Percentiles rank a stretch among this genome's conserved stretches.
Conservation (phyloP, 495 filamentous ascomycete species). For the Hypoxylon rickii region DNA sequence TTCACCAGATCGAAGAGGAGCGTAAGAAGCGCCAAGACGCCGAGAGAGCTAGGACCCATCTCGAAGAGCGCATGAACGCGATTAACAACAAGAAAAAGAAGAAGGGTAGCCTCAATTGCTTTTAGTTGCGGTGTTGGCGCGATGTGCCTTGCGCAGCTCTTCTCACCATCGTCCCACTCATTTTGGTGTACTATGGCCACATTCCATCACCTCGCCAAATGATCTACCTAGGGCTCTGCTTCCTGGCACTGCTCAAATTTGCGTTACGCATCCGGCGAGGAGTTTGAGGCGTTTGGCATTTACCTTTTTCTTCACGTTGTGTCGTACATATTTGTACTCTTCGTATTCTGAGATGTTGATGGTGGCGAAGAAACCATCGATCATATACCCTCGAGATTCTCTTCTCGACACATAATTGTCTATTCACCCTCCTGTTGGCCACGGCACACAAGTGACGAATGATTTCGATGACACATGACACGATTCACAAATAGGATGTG, state of each 20-base stretch:
- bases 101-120: conserved; percentile 95
- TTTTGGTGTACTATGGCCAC: conserved; percentile 3
- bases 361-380: conserved; percentile 6
- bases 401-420: conserved; percentile 20
- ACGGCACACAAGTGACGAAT: conserved; percentile 25
- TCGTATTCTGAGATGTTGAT: conserved; percentile 4
- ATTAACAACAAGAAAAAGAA: conserved; percentile 92
- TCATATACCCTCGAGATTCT: conserved; percentile 18
- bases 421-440: conserved; percentile 5
- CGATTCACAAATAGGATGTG: conserved; percentile 28
- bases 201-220: conserved; percentile 5
- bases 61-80: conserved; percentile 94
- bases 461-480: conserved; percentile 32
- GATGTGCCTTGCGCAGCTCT: conserved; percentile 2
- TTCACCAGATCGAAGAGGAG: conserved; percentile 95
- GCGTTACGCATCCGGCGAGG: conserved; percentile 25
- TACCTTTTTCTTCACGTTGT: conserved; percentile 10
- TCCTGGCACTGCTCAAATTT: conserved; percentile 5
- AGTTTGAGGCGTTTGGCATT: conserved; percentile 22
- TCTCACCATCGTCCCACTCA: conserved; percentile 5
- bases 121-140: conserved; percentile 57
- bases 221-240: conserved; percentile 1
- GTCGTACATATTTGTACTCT: conserved; percentile 2
- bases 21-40: conserved; percentile 82
- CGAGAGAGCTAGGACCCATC: conserved; percentile 81